Conservation (phyloP, 768 basidiomycete species). For the Phylloporus sp. region DNA sequence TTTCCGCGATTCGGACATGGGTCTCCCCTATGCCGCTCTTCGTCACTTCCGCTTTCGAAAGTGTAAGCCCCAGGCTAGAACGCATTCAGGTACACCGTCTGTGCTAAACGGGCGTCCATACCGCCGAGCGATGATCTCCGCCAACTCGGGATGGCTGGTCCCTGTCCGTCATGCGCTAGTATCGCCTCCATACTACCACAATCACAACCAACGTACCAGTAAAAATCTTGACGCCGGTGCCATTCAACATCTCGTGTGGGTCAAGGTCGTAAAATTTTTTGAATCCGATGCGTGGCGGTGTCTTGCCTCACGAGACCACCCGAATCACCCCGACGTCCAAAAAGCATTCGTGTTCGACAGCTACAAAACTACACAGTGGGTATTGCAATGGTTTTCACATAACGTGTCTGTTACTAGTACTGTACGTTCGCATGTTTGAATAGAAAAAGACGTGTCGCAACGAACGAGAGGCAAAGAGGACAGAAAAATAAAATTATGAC, state of each 20-base stretch:
- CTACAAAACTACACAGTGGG: constrained; percentile 35
- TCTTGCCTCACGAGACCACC: background rate
- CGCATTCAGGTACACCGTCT: constrained; percentile 19
- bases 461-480: constrained; percentile 18
- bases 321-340: background rate
- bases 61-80: constrained; percentile 78
- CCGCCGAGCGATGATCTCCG: constrained; percentile 91
- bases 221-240: constrained; percentile 55
- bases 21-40: constrained; percentile 91
- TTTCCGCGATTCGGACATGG: constrained; percentile 86
- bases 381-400: constrained; percentile 29
- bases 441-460: constrained; percentile 11
- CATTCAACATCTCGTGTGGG: constrained; percentile 43
- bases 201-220: constrained; percentile 39
- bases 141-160: constrained; percentile 92
- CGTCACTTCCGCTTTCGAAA: constrained; percentile 83
- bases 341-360: background rate
- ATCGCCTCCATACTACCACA: background rate
- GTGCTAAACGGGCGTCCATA: constrained; percentile 34
- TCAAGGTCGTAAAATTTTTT: constrained; percentile 11
- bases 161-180: constrained; percentile 42
- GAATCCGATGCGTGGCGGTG: constrained; percentile 20
- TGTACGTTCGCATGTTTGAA: constrained; percentile 19
- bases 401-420: constrained; percentile 31
- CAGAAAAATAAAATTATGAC: constrained; percentile 29